Percentiles rank a stretch among this genome's conserved stretches.
Conservation (phyloP, 257 asterid genomes). For the Solanum tarijense region DNA sequence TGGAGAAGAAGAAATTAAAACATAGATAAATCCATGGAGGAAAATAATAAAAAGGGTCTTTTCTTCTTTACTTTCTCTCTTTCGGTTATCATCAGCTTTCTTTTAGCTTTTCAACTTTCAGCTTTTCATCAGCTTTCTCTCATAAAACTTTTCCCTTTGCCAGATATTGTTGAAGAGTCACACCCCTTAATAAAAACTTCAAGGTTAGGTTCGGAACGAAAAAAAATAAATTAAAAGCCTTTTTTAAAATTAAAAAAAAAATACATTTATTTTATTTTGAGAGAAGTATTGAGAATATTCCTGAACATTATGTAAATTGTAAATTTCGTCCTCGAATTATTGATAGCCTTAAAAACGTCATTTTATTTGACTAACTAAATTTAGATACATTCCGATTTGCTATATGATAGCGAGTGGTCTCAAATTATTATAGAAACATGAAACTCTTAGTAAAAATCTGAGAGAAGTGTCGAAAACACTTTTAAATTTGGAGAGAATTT, state of each 20-base stretch:
- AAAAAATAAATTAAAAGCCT: neutral
- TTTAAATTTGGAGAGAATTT: neutral
- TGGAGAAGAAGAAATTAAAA: slow-evolving; percentile 9
- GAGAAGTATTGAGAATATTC: neutral
- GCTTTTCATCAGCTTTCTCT: slow-evolving; percentile 18
- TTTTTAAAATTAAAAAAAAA: neutral
- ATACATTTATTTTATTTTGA: too few species aligned
- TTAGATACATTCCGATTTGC: too few species aligned
- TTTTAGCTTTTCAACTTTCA: slow-evolving; percentile 38
- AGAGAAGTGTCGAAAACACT: too few species aligned
- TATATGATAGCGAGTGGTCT: too few species aligned
- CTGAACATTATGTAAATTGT: too few species aligned
- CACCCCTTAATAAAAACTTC: slow-evolving; percentile 17
- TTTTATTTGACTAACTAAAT: too few species aligned
- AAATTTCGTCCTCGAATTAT: accelerated
- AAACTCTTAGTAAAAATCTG: too few species aligned
- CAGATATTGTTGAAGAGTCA: slow-evolving; percentile 16
- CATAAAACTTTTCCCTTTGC: slow-evolving; percentile 1
- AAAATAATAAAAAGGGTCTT: slow-evolving; percentile 22
- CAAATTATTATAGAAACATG: neutral
- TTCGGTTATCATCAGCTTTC: slow-evolving; percentile 49
- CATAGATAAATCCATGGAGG: slow-evolving; percentile 22
- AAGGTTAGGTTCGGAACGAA: neutral
- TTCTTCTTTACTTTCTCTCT: slow-evolving; percentile 10
- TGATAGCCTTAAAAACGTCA: too few species aligned